These are phyloP conservation scores for Puccinia coronata DNA, from an alignment of 1,284 basidiomycete genomes.

Conservation along the genomic window DNA sequence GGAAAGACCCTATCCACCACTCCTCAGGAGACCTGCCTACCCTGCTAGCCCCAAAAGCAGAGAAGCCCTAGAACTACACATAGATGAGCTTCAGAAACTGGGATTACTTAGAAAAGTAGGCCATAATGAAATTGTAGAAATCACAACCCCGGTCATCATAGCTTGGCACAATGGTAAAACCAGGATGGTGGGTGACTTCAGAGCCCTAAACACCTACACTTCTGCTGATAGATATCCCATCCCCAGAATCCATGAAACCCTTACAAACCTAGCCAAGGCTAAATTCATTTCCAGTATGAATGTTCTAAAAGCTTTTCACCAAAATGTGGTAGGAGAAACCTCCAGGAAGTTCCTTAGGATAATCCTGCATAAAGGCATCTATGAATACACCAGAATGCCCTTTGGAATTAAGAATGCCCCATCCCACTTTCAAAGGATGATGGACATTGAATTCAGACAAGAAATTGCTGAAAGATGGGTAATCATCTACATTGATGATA, in stretches of 20 bases:
- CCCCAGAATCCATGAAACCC: background rate
- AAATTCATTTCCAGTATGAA: conserved; percentile 14
- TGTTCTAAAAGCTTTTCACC: conserved; percentile 17
- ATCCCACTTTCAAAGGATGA: conserved; percentile 29
- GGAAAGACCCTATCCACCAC: conserved; percentile 23
- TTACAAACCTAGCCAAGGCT: background rate
- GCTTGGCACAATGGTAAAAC: background rate
- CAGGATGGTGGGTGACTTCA: background rate
- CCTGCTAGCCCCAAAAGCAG: conserved; percentile 33
- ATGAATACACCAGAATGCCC: conserved; percentile 21
- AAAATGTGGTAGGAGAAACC: background rate
- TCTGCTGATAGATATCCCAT: background rate
- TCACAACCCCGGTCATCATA: background rate
- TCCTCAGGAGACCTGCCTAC: conserved; percentile 12
- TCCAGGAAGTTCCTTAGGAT: background rate
- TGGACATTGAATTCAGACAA: background rate
- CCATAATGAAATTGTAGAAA: background rate
- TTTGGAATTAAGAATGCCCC: conserved; percentile 30
- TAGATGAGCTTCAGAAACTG: background rate
- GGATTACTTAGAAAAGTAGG: background rate
- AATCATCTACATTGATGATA: conserved; percentile 37
- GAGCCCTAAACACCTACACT: background rate
- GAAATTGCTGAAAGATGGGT: background rate
- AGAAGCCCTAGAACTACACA: background rate
- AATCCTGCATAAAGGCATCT: conserved; percentile 7